Evolutionary conservation across 306 rosid species (phyloP).

Genomic region (Carpinus fangiana): DNA sequence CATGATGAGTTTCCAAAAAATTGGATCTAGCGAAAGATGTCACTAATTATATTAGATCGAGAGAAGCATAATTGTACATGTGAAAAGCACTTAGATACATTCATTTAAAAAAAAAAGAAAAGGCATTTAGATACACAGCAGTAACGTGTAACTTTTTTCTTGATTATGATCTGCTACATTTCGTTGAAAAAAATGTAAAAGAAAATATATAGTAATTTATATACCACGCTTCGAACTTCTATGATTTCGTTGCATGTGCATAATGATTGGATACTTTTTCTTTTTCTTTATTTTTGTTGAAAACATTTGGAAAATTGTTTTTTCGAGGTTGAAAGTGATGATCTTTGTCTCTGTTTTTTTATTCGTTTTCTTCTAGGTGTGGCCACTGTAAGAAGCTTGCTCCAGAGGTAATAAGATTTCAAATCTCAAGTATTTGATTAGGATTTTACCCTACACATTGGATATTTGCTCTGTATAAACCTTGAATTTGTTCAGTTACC

Average conservation of each 20-base stretch:
- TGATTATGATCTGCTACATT: background rate
- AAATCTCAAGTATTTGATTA: background rate
- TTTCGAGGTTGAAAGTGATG: background rate
- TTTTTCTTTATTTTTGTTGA: background rate
- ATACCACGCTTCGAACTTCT: background rate
- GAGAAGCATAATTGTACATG: too few species aligned
- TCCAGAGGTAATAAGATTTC: constrained; percentile 69
- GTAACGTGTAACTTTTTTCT: too few species aligned
- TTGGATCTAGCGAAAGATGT: too few species aligned
- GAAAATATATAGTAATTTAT: background rate
- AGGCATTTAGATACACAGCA: too few species aligned
- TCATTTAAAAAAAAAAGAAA: too few species aligned
- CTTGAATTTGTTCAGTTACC: background rate
- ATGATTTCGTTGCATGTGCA: background rate
- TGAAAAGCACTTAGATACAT: too few species aligned
- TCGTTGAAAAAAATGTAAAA: background rate
- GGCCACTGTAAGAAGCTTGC: constrained; percentile 95
- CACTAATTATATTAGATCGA: too few species aligned
- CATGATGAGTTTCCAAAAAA: too few species aligned
- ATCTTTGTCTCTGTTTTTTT: background rate
- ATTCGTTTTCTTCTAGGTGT: constrained; percentile 56
- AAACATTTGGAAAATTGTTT: background rate
- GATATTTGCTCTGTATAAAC: background rate
- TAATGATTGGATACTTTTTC: background rate
- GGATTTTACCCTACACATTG: background rate